These are phyloP conservation scores for Adansonia rubrostipa DNA, from an alignment of 441 rosid species.

Conservation along the genomic window DNA sequence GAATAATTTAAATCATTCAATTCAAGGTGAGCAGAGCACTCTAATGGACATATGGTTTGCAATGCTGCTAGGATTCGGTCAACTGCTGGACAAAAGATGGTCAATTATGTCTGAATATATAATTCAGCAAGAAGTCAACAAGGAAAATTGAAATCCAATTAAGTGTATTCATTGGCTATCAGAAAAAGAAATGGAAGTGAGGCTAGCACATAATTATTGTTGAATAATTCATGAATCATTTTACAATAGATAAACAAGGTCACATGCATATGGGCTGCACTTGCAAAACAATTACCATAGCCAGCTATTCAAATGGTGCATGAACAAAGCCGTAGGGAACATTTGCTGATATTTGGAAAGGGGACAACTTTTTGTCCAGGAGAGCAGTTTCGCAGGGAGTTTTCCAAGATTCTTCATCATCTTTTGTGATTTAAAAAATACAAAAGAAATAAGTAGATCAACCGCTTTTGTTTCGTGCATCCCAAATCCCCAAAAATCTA, in stretches of 20 bases:
- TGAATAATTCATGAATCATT: neutral
- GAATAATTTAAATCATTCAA: neutral
- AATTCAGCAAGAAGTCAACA: neutral
- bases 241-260: neutral
- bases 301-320: neutral
- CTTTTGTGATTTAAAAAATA: neutral
- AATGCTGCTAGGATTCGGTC: neutral
- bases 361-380: too few species aligned
- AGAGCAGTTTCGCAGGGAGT: neutral
- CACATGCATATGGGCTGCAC: slow-evolving; percentile 5
- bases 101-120: neutral
- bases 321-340: neutral
- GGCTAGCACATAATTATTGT: too few species aligned
- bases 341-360: too few species aligned
- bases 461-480: slow-evolving; percentile 4
- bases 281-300: too few species aligned
- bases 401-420: neutral
- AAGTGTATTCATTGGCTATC: neutral
- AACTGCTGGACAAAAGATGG: neutral
- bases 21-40: neutral
- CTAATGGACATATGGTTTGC: neutral
- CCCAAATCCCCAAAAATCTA: neutral
- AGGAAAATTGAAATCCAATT: neutral
- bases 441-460: neutral
- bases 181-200: neutral